phyloP scores from a whole-genome alignment of 495 filamentous ascomycete species.

The Penicillium robsamsonii region DNA sequence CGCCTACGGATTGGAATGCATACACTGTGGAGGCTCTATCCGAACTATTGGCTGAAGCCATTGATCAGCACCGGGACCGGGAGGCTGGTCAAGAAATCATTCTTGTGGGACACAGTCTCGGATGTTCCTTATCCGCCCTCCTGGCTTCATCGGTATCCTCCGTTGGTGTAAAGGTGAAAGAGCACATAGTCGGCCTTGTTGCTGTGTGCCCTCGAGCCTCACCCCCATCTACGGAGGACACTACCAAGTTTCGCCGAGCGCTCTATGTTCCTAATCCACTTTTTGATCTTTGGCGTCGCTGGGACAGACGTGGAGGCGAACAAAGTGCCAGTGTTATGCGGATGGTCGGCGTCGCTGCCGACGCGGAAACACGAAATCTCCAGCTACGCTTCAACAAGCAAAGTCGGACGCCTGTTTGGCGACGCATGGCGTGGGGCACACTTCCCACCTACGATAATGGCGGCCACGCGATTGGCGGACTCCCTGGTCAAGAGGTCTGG shows the following conservation, averaged over 20 bases:
- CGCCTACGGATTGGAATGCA: slow-evolving; percentile 67
- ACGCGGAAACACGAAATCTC: slow-evolving; percentile 69
- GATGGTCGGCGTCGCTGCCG: slow-evolving; percentile 73
- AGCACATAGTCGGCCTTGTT: slow-evolving; percentile 71
- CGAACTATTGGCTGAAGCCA: slow-evolving; percentile 68
- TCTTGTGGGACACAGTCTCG: slow-evolving; percentile 85
- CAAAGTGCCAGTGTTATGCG: slow-evolving; percentile 75
- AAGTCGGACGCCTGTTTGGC: slow-evolving; percentile 76
- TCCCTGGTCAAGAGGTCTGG: slow-evolving; percentile 73
- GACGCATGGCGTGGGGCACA: slow-evolving; percentile 75
- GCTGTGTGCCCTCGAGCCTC: slow-evolving; percentile 74
- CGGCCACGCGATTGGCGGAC: slow-evolving; percentile 54
- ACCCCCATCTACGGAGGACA: slow-evolving; percentile 55
- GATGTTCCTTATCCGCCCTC: slow-evolving; percentile 72
- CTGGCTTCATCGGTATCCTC: slow-evolving; percentile 63
- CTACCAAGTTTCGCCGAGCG: slow-evolving; percentile 51
- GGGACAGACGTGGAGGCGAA: slow-evolving; percentile 76
- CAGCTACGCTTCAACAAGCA: slow-evolving; percentile 84
- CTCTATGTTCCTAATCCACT: slow-evolving; percentile 66
- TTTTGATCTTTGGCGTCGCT: slow-evolving; percentile 75
- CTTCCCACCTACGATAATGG: slow-evolving; percentile 53
- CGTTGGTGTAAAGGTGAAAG: slow-evolving; percentile 45
- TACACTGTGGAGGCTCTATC: slow-evolving; percentile 75
- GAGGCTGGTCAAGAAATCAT: slow-evolving; percentile 71
- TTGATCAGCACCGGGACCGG: slow-evolving; percentile 65